These are phyloP conservation scores for Conringia planisiliqua DNA, from an alignment of 345 rosid genomes.

Conservation along the genomic window DNA sequence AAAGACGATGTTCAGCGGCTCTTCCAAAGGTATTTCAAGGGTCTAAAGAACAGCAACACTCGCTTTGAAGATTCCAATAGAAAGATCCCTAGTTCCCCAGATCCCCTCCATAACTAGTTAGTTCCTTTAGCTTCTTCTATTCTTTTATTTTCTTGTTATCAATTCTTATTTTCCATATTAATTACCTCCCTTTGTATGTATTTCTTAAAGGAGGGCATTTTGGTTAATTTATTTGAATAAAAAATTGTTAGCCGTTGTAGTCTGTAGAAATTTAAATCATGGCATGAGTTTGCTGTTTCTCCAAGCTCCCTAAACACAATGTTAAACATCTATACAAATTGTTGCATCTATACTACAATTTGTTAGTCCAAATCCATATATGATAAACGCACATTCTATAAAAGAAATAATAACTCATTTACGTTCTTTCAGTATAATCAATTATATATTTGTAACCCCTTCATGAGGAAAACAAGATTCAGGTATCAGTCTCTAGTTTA, in stretches of 20 bases:
- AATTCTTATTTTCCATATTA: neutral
- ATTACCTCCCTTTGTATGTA: neutral
- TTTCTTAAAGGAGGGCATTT: neutral
- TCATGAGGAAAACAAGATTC: neutral
- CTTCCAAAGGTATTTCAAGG: constrained; percentile 29
- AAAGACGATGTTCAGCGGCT: constrained; percentile 27
- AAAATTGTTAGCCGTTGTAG: neutral
- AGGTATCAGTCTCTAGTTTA: neutral
- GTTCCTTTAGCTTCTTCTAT: neutral
- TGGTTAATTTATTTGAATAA: neutral
- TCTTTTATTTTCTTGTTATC: neutral
- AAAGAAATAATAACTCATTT: neutral
- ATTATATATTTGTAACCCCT: neutral
- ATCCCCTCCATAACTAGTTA: constrained; percentile 78
- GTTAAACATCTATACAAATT: neutral
- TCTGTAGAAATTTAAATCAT: neutral
- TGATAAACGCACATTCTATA: neutral
- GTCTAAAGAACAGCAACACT: constrained; percentile 13
- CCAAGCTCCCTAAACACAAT: neutral
- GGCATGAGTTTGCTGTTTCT: neutral
- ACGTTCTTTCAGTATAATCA: neutral
- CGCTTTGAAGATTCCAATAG: constrained; percentile 55
- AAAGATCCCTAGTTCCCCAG: constrained; percentile 82
- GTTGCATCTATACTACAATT: neutral
- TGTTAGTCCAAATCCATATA: neutral